Base-by-base conservation (phyloP, 1,139 yeast species). In the Zygoascus sp. region DNA sequence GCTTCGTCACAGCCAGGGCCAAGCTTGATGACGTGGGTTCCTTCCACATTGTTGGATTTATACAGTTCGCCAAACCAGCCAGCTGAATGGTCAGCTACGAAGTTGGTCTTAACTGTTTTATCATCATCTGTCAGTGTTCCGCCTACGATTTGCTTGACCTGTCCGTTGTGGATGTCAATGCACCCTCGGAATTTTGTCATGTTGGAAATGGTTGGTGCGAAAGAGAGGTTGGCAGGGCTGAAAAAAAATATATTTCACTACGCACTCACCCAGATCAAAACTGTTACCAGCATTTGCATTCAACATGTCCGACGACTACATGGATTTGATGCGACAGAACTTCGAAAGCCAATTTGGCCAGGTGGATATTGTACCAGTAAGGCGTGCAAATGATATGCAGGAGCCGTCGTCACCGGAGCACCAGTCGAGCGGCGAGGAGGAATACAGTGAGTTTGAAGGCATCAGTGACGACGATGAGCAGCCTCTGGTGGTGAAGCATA, bases 141-240 rank as follows among this genome's bases (percentile, higher is more conserved):
- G 2, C 98, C 98, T 0, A 94, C 97, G 45, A 92, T 92, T 65
- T 92, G 98, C 62, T 92, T 94, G 53, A 92, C 98, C 56, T 86
- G 83, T 2, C 98, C 98, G 4, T 84, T 77, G 64, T 92, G 98
- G 52, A 92, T 81, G 64, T 92, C 98, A 37, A 92, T 92, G 60
- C 98, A 92, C 0, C 97, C 98, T 61, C 92, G 79, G 67, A 87
- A 94, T 50, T 75, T 75, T 0, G 97, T 90, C 97, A 90, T 90
- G 40, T 22, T 19, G n/a, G n/a, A n/a, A n/a, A n/a, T n/a, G n/a
- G n/a, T 36, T 13, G 19, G 37, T 38, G 34, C 16, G 20, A 10
- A 13, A 25, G n/a, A 25, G n/a, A n/a, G 9, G 36, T 21, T 11
- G 43, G 43, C 17, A 32, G 21, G 43, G 43, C 42, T 40, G 42